Base-by-base conservation (phyloP, 2,329 filamentous ascomycete genomes). In the Aspergillus jensenii region DNA sequence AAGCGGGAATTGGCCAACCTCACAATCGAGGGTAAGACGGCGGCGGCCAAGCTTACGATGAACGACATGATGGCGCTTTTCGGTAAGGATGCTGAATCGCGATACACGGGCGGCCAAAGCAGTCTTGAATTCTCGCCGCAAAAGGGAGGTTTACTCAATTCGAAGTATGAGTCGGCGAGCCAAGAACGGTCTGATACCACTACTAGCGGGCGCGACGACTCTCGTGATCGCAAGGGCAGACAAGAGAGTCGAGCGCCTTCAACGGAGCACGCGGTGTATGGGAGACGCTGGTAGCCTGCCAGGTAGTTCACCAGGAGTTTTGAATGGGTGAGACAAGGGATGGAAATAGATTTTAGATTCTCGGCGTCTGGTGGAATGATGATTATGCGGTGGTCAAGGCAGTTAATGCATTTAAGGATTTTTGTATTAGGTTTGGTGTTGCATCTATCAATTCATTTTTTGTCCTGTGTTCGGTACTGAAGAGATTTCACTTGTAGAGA, bases 41-140 rank as follows among this genome's bases (percentile, higher is more conserved):
- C 89, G 59, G 84, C 87, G 15, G 86, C 90, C 71, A 97, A 97
- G 78, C 81, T 99, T 50, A 91, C 89, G 48, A 88, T 98, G 85
- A 88, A 92, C 71, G 95, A 99, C 76, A 96, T 99, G 74, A 83
- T 99, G 74, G 88, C 90, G 50, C 82, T 99, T 56, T 99, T 99
- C 79, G 87, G 86, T 62, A 86, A 87, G 31, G 88, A 91, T 68
- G 84, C 83, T 0, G 84, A 86, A 64, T 72, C 74, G 39, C 77
- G 79, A 46, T 75, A 67, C 60, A 64, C 60, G 4, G 67, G 77
- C 35, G 76, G 76, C 19, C 71, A 76, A 51, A 77, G 75, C 25
- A 75, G 78, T 41, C 72, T 73, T 14, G 67, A 76, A 17, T 65
- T 74, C 45, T 68, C 65, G 27, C 68, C 65, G 31, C 68, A 75